Evolutionary conservation across 352 stramenopile genomes (phyloP).

Genomic region (Peronosclerospora sorghi): DNA sequence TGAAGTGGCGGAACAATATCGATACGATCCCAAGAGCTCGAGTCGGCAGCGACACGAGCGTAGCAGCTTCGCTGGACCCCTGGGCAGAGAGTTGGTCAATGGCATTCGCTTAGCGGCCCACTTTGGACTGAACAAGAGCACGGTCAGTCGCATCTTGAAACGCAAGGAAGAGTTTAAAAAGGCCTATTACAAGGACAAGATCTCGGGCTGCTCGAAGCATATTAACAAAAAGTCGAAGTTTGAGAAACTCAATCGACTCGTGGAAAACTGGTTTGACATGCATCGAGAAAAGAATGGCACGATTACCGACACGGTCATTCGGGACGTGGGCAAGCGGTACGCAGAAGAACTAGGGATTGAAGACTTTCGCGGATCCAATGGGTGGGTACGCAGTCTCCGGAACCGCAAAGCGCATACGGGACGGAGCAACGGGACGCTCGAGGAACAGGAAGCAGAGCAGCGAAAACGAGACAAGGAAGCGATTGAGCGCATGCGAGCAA

Average conservation of each 20-base stretch:
- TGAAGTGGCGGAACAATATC: slow-evolving; percentile 69
- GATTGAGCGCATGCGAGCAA: slow-evolving; percentile 52
- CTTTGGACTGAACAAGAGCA: slow-evolving; percentile 77
- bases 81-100: slow-evolving; percentile 47
- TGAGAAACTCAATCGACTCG: slow-evolving; percentile 67
- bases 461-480: slow-evolving; percentile 64
- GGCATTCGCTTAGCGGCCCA: slow-evolving; percentile 61
- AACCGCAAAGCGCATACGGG: slow-evolving; percentile 65
- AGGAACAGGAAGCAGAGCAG: slow-evolving; percentile 44
- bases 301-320: slow-evolving; percentile 64
- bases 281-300: slow-evolving; percentile 58
- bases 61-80: not conserved
- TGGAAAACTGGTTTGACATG: slow-evolving; percentile 80
- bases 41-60: slow-evolving; percentile 28
- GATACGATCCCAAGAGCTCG: slow-evolving; percentile 60
- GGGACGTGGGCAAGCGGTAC: slow-evolving; percentile 60
- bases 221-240: slow-evolving; percentile 86
- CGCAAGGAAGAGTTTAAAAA: slow-evolving; percentile 83
- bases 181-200: slow-evolving; percentile 79
- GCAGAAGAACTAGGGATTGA: slow-evolving; percentile 62
- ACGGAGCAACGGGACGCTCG: slow-evolving; percentile 34
- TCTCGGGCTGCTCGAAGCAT: slow-evolving; percentile 72
- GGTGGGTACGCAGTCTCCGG: slow-evolving; percentile 66
- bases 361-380: slow-evolving; percentile 70
- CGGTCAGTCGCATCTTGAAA: slow-evolving; percentile 75